These are phyloP conservation scores for Tolypocladium tropicale DNA, from an alignment of 2,329 filamentous ascomycete genomes.

Conservation along the genomic window DNA sequence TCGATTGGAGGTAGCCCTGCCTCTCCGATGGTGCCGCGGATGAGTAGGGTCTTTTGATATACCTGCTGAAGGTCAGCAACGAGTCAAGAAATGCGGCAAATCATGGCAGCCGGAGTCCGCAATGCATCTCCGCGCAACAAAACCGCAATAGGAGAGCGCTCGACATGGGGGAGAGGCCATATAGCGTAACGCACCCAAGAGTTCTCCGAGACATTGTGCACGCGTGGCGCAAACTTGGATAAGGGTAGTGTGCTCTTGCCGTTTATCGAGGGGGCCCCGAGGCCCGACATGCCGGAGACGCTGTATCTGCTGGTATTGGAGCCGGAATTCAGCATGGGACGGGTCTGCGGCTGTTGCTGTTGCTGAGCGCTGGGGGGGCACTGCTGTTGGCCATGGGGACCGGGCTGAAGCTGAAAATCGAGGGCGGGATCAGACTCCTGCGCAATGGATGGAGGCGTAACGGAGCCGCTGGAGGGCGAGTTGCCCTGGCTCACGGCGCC, in stretches of 20 bases:
- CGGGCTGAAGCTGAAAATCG: slow-evolving; percentile 48
- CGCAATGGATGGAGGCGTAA: slow-evolving; percentile 65
- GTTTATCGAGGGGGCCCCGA: slow-evolving; percentile 44
- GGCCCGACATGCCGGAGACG: slow-evolving; percentile 51
- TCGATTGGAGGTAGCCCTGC: slow-evolving; percentile 57
- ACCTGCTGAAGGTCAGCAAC: slow-evolving; percentile 47
- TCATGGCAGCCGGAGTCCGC: background rate
- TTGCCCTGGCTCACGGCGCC: slow-evolving; percentile 46
- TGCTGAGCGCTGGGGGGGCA: background rate
- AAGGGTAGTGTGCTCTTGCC: slow-evolving; percentile 49
- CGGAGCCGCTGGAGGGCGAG: slow-evolving; percentile 55
- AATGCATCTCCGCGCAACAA: too few relatives aligned
- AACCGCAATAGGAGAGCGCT: background rate
- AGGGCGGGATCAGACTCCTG: slow-evolving; percentile 56
- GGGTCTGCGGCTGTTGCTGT: slow-evolving; percentile 15
- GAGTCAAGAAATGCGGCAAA: background rate
- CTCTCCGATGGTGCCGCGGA: slow-evolving; percentile 75
- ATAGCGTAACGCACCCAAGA: slow-evolving; percentile 77
- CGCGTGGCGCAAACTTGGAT: slow-evolving; percentile 71
- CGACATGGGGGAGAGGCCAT: too few relatives aligned
- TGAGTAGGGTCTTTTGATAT: slow-evolving; percentile 78
- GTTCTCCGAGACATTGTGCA: slow-evolving; percentile 70
- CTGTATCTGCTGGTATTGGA: slow-evolving; percentile 48
- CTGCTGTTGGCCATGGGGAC: slow-evolving; percentile 14
- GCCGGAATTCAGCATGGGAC: slow-evolving; percentile 27